Percentiles rank a stretch among this genome's conserved stretches.
Conservation (phyloP, 2,329 filamentous ascomycete genomes). For the Fusarium fujikuroi region DNA sequence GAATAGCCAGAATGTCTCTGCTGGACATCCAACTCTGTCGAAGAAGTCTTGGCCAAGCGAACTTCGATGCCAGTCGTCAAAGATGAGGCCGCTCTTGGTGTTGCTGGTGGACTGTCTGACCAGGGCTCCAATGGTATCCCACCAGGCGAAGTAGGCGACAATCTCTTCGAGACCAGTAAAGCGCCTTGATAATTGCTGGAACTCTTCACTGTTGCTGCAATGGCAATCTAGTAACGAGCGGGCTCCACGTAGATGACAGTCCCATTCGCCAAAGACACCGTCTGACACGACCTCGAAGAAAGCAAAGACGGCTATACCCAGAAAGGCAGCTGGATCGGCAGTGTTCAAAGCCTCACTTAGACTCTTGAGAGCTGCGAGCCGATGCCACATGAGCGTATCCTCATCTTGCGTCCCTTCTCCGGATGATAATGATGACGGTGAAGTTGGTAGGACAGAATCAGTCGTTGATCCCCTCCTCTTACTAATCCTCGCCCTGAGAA, state of each 20-base stretch:
- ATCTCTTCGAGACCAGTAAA: conserved; percentile 53
- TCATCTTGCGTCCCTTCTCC: neutral
- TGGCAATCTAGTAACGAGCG: conserved; percentile 54
- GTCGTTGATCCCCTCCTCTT: neutral
- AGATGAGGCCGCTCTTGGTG: conserved; percentile 43
- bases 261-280: conserved; percentile 53
- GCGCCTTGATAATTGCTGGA: conserved; percentile 46
- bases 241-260: conserved; percentile 53
- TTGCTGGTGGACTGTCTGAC: conserved; percentile 18
- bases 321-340: conserved; percentile 54
- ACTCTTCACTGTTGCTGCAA: conserved; percentile 48
- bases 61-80: conserved; percentile 55
- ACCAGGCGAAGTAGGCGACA: conserved; percentile 54
- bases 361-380: conserved; percentile 50
- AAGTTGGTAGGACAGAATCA: neutral
- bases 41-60: conserved; percentile 50
- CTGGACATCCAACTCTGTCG: conserved; percentile 51
- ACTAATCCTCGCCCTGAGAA: conserved; percentile 42
- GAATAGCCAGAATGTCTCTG: conserved; percentile 52
- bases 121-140: conserved; percentile 50
- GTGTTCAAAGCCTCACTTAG: conserved; percentile 53
- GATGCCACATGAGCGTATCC: conserved; percentile 32
- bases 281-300: conserved; percentile 57
- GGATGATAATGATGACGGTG: neutral
- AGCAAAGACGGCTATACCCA: conserved; percentile 57